Conservation (phyloP, 2,329 filamentous ascomycete genomes). For the Phoma sp. region DNA sequence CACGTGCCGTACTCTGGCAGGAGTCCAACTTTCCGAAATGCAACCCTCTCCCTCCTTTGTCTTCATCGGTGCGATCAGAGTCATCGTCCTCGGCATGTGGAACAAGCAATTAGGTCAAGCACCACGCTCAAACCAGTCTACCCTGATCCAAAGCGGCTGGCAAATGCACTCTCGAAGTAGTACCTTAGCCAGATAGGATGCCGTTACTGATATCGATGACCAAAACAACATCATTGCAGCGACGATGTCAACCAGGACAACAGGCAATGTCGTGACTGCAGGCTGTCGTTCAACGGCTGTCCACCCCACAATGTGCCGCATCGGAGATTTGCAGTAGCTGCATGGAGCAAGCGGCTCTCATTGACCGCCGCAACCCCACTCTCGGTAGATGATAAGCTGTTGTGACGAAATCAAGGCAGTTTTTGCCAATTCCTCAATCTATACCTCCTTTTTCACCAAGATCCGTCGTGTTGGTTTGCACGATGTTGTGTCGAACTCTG, state of each 20-base stretch:
- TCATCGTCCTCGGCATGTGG: too few species aligned
- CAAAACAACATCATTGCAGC: too few species aligned
- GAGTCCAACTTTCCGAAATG: not conserved
- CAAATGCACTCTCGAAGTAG: too few species aligned
- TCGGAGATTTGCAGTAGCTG: constrained; percentile 6
- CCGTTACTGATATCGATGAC: too few species aligned
- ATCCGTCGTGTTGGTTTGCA: too few species aligned
- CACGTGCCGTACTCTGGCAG: not conserved
- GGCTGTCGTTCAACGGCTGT: too few species aligned
- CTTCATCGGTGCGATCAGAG: not conserved
- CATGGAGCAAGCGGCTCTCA: constrained; percentile 1
- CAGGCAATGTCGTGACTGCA: not conserved
- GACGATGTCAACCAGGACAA: not conserved
- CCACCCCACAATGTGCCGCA: constrained; percentile 2
- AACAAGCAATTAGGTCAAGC: not conserved
- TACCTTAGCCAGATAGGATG: too few species aligned
- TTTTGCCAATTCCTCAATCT: not conserved
- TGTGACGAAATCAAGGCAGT: not conserved
- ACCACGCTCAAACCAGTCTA: too few species aligned
- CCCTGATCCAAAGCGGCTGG: too few species aligned
- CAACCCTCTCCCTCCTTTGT: not conserved
- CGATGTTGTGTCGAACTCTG: constrained; percentile 15
- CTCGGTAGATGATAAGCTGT: constrained; percentile 11
- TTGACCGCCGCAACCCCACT: constrained; percentile 13
- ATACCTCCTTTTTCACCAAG: not conserved